Conservation (phyloP, 2,329 filamentous ascomycete species). For the Emydomyces testavorans region DNA sequence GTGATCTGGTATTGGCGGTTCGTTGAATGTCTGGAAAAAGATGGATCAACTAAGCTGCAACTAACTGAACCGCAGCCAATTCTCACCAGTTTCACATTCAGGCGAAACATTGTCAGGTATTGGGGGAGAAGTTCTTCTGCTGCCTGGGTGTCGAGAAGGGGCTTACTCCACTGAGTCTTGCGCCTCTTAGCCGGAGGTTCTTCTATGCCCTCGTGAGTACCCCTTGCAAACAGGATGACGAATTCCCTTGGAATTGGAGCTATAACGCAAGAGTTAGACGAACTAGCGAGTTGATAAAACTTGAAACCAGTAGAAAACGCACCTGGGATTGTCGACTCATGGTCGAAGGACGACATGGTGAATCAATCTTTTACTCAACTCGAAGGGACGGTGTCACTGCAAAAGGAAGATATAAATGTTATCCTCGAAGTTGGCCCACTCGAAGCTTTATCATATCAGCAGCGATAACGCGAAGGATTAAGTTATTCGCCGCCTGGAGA, state of each 20-base stretch:
- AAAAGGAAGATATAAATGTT: too few relatives aligned
- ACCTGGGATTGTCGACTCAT: neutral
- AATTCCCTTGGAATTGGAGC: neutral
- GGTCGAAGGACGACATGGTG: neutral
- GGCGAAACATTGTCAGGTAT: conserved; percentile 27
- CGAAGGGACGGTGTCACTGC: neutral
- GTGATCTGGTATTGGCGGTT: neutral
- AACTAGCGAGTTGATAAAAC: neutral
- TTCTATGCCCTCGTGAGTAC: neutral
- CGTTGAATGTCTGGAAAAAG: conserved; percentile 18
- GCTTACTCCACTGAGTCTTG: neutral
- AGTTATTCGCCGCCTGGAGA: too few relatives aligned
- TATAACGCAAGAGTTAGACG: neutral
- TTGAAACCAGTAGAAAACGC: neutral
- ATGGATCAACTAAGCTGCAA: conserved; percentile 10
- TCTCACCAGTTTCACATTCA: conserved; percentile 25
- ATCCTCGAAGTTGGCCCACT: neutral
- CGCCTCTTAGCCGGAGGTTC: neutral
- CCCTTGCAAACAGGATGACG: neutral
- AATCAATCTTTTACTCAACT: neutral
- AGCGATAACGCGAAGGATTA: too few relatives aligned
- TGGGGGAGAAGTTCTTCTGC: neutral
- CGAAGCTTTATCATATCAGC: too few relatives aligned
- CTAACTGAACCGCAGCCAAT: conserved; percentile 1
- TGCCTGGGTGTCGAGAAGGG: neutral